Percentiles rank a stretch among this genome's conserved stretches.
Evolutionary conservation across 495 filamentous ascomycete genomes (phyloP).

Genomic region (Xylaria flabelliformis): DNA sequence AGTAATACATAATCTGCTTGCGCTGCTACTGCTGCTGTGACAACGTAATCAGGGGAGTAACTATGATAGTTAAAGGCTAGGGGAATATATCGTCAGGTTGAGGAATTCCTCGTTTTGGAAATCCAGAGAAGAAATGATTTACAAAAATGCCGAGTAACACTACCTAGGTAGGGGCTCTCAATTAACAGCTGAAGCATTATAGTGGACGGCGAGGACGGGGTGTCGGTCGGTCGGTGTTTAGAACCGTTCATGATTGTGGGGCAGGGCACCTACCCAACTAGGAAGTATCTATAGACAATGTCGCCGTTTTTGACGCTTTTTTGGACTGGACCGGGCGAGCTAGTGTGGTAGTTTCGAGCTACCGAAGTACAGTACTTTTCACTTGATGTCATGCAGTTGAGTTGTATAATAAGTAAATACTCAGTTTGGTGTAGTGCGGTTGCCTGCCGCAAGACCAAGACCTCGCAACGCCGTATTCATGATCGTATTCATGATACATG

Average conservation of each 20-base stretch:
- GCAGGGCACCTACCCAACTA: slow-evolving; percentile 4
- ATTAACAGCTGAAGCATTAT: not conserved
- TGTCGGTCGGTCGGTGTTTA: not conserved
- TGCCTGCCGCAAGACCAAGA: slow-evolving; percentile 9
- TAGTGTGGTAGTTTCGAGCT: not conserved
- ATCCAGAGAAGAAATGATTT: not conserved
- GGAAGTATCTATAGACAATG: not conserved
- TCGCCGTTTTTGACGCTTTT: not conserved
- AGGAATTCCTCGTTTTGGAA: not conserved
- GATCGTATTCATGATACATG: slow-evolving; percentile 13
- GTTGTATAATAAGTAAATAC: too few relatives aligned
- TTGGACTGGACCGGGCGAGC: not conserved
- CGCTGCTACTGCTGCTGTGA: not conserved
- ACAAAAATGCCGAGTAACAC: not conserved
- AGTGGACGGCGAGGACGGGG: not conserved
- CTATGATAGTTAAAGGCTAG: slow-evolving; percentile 3
- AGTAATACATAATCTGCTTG: not conserved
- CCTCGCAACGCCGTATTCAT: slow-evolving; percentile 4
- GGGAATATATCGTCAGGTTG: not conserved
- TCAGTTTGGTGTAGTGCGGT: not conserved
- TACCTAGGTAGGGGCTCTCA: not conserved
- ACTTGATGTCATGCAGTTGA: slow-evolving; percentile 1
- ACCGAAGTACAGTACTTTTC: not conserved
- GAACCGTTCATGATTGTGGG: not conserved
- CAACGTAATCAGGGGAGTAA: slow-evolving; percentile 5